Evolutionary conservation across 1,284 basidiomycete genomes (phyloP).

Genomic region (Polyporus tsugae): DNA sequence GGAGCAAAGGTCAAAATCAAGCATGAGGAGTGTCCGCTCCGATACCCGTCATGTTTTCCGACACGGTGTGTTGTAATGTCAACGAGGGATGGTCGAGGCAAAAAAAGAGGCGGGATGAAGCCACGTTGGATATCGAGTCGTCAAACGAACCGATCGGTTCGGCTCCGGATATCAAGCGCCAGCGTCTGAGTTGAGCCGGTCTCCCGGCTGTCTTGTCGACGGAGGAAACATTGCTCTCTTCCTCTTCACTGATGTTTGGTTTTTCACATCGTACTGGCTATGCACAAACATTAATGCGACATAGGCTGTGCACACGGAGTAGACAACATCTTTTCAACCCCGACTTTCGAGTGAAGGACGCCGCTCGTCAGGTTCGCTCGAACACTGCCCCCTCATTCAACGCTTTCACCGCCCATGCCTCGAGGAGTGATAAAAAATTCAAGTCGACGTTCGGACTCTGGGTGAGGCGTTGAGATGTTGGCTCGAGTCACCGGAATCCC

Average conservation of each 20-base stretch:
- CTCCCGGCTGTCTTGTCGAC: too few relatives aligned
- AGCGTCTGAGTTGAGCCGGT: not conserved
- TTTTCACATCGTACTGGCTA: not conserved
- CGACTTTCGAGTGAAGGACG: not conserved
- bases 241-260: not conserved
- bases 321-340: not conserved
- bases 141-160: not conserved
- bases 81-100: too few relatives aligned
- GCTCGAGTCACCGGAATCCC: slow-evolving; percentile 18
- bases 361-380: not conserved
- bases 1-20: not conserved
- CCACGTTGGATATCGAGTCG: too few relatives aligned
- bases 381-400: slow-evolving; percentile 2
- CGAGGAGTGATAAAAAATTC: slow-evolving; percentile 7
- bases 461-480: not conserved
- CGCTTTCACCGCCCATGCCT: slow-evolving; percentile 7
- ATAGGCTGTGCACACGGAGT: not conserved
- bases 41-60: not conserved
- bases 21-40: not conserved
- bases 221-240: too few relatives aligned
- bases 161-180: not conserved
- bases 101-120: not conserved
- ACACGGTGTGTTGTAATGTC: not conserved
- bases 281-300: not conserved
- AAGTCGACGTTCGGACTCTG: not conserved